A percentile compares a stretch with the other conserved stretches of the same genome.
These are phyloP conservation scores for Fusarium camptoceras DNA, from an alignment of 2,329 filamentous ascomycete species.

Conservation along the genomic window DNA sequence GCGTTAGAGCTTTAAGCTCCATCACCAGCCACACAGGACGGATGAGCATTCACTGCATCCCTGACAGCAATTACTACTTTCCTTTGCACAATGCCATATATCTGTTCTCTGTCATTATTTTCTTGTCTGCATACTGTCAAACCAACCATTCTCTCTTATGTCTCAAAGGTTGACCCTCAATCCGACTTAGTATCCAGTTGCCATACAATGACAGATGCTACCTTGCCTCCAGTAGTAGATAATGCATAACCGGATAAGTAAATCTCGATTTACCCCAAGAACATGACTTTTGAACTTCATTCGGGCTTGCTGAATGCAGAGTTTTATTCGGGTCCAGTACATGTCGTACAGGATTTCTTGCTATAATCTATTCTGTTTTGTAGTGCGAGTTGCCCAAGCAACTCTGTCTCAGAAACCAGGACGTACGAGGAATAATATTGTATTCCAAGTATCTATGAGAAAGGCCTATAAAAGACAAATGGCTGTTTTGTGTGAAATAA, in stretches of 20 bases:
- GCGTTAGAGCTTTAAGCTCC: constrained; percentile 24
- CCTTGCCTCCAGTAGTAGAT: not conserved
- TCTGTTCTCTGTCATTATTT: not conserved
- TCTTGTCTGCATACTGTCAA: not conserved
- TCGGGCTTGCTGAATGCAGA: not conserved
- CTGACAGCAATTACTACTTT: not conserved
- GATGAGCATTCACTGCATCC: not conserved
- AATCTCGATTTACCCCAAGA: not conserved
- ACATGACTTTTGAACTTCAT: not conserved
- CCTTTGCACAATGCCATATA: no score
- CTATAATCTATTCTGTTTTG: not conserved
- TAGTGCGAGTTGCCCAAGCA: not conserved
- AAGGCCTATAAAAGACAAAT: not conserved
- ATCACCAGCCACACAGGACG: constrained; percentile 21
- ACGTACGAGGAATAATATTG: not conserved
- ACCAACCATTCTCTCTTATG: not conserved
- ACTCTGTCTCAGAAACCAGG: not conserved
- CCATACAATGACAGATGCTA: not conserved
- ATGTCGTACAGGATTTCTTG: not conserved
- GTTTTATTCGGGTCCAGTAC: not conserved
- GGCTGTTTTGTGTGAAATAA: not conserved
- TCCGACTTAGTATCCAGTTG: not conserved
- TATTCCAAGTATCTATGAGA: not conserved
- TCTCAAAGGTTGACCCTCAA: not conserved
- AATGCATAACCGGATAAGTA: not conserved